Percentiles rank a stretch among this genome's conserved stretches.
Conservation (phyloP, 192 early-diverging fungal genomes). For the Coemansia biformis region DNA sequence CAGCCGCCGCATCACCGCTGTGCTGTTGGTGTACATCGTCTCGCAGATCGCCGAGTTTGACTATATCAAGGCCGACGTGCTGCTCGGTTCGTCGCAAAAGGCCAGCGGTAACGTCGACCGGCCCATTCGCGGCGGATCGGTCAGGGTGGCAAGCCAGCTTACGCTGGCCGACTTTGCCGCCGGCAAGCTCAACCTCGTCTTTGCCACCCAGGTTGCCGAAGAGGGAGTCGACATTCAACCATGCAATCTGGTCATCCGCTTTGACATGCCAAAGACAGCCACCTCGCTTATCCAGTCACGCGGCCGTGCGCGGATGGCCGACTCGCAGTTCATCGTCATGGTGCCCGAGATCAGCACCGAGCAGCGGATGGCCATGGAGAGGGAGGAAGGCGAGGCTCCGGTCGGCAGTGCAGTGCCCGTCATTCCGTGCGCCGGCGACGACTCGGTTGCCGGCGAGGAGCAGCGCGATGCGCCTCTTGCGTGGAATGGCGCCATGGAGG, state of each 20-base stretch:
- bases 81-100: slow-evolving; percentile 36
- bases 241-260: slow-evolving; percentile 83
- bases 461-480: no score
- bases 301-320: slow-evolving; percentile 69
- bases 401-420: background rate
- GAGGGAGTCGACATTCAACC: slow-evolving; percentile 93
- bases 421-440: background rate
- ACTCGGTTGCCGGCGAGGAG: background rate
- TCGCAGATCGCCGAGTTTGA: slow-evolving; percentile 52
- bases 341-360: slow-evolving; percentile 36
- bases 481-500: slow-evolving; percentile 3
- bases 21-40: slow-evolving; percentile 53
- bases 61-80: slow-evolving; percentile 36
- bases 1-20: slow-evolving; percentile 64
- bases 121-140: slow-evolving; percentile 35
- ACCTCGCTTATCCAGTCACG: slow-evolving; percentile 86
- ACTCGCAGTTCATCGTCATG: slow-evolving; percentile 75
- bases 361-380: slow-evolving; percentile 4
- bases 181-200: slow-evolving; percentile 68
- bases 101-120: slow-evolving; percentile 14
- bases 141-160: slow-evolving; percentile 21
- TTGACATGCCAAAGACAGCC: slow-evolving; percentile 69
- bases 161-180: slow-evolving; percentile 63
- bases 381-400: background rate
- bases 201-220: slow-evolving; percentile 91